These are phyloP conservation scores for Lentinula detonsa DNA, from an alignment of 768 basidiomycete genomes.

Conservation along the genomic window DNA sequence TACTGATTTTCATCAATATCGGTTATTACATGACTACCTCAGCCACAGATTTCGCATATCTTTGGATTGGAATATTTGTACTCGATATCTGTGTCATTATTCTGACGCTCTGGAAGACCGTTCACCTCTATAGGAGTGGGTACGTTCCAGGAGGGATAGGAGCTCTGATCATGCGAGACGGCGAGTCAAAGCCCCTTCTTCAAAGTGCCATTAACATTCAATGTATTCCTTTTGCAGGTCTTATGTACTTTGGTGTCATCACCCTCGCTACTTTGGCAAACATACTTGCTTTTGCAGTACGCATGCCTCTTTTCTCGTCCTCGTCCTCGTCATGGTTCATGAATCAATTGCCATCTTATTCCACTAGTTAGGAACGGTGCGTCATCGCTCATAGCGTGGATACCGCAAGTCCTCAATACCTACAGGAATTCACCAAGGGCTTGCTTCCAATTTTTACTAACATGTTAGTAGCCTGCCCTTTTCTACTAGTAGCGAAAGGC, in stretches of 20 bases:
- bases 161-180: conserved; percentile 1
- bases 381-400: not conserved
- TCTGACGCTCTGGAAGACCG: conserved; percentile 3
- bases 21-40: no score
- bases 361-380: not conserved
- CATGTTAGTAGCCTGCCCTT: not conserved
- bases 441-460: not conserved
- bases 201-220: no score
- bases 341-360: not conserved
- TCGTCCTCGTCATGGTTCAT: not conserved
- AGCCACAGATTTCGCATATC: not conserved
- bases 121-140: not conserved
- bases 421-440: not conserved
- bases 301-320: not conserved
- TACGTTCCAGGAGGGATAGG: not conserved
- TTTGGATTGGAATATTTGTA: conserved; percentile 1
- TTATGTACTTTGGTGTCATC: conserved; percentile 1
- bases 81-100: not conserved
- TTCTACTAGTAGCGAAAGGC: no score
- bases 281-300: not conserved
- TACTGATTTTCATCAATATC: not conserved
- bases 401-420: not conserved
- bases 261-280: not conserved
- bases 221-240: not conserved
- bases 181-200: not conserved